Conservation (phyloP, 257 asterid genomes). For the Paraleonurus japonicus region DNA sequence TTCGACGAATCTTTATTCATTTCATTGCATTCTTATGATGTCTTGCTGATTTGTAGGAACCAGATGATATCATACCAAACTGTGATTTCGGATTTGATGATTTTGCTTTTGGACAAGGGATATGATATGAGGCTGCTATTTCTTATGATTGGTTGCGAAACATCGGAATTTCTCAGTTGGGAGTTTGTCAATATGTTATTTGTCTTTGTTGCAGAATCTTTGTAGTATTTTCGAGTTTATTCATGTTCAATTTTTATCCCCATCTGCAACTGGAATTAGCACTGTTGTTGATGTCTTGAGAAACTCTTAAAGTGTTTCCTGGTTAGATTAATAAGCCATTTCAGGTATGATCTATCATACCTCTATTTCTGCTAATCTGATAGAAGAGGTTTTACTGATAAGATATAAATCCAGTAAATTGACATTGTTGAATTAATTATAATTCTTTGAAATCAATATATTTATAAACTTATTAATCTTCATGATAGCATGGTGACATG, state of each 20-base stretch:
- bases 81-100: slow-evolving; percentile 56
- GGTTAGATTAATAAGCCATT: slow-evolving; percentile 27
- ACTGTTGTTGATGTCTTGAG: slow-evolving; percentile 14
- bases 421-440: not conserved
- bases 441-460: not conserved
- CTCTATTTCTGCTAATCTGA: not conserved
- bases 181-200: slow-evolving; percentile 44
- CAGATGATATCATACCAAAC: slow-evolving; percentile 47
- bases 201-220: slow-evolving; percentile 26
- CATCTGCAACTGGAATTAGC: slow-evolving; percentile 25
- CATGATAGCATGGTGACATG: not conserved
- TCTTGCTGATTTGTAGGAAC: slow-evolving; percentile 54
- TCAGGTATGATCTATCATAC: slow-evolving; percentile 3
- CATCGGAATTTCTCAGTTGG: slow-evolving; percentile 19
- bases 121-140: slow-evolving; percentile 30
- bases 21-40: not conserved
- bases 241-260: slow-evolving; percentile 14
- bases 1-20: not conserved
- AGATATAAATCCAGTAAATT: not conserved
- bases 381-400: not conserved
- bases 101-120: slow-evolving; percentile 50
- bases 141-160: slow-evolving; percentile 17
- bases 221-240: slow-evolving; percentile 24
- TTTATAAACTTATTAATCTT: no score
- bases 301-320: slow-evolving; percentile 25